A percentile compares a stretch with the other conserved stretches of the same genome.
Evolutionary conservation across 1,139 yeast species (phyloP).

Genomic region (Taphrina populina): DNA sequence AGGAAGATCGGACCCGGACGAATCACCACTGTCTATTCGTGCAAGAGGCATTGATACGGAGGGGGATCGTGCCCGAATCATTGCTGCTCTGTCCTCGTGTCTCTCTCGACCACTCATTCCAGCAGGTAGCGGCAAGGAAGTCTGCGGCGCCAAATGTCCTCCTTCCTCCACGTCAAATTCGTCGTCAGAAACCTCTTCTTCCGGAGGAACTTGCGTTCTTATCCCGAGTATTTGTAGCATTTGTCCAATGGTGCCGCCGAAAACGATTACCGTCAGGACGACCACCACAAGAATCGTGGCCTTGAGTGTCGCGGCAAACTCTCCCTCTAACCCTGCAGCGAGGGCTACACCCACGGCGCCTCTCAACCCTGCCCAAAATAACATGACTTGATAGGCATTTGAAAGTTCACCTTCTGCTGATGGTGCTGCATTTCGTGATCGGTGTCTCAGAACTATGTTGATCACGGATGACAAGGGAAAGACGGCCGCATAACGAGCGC

Average conservation of each 20-base stretch:
- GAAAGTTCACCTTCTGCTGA: slow-evolving; percentile 62
- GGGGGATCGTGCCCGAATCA: slow-evolving; percentile 7
- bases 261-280: slow-evolving; percentile 88
- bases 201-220: slow-evolving; percentile 80
- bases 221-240: slow-evolving; percentile 95
- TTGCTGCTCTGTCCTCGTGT: slow-evolving; percentile 20
- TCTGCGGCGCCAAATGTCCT: slow-evolving; percentile 14
- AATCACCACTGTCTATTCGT: slow-evolving; percentile 31
- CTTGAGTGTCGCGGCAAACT: slow-evolving; percentile 78
- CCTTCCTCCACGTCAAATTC: slow-evolving; percentile 80
- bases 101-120: slow-evolving; percentile 6
- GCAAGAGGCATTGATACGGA: slow-evolving; percentile 10
- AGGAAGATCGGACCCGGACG: slow-evolving; percentile 35
- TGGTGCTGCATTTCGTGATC: slow-evolving; percentile 44
- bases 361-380: slow-evolving; percentile 98
- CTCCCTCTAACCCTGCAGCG: slow-evolving; percentile 97
- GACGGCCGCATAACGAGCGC: slow-evolving; percentile 96
- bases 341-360: slow-evolving; percentile 99
- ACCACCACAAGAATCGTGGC: slow-evolving; percentile 97
- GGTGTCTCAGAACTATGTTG: slow-evolving; percentile 71
- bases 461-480: slow-evolving; percentile 86
- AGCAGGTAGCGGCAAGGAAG: slow-evolving; percentile 13
- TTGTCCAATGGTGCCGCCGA: slow-evolving; percentile 98
- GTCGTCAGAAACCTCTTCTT: slow-evolving; percentile 80
- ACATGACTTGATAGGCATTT: slow-evolving; percentile 96